Percentiles rank a stretch among this genome's conserved stretches.
phyloP scores from a whole-genome alignment of 108 stramenopile genomes.

The Fragilariopsis cylindrus region DNA sequence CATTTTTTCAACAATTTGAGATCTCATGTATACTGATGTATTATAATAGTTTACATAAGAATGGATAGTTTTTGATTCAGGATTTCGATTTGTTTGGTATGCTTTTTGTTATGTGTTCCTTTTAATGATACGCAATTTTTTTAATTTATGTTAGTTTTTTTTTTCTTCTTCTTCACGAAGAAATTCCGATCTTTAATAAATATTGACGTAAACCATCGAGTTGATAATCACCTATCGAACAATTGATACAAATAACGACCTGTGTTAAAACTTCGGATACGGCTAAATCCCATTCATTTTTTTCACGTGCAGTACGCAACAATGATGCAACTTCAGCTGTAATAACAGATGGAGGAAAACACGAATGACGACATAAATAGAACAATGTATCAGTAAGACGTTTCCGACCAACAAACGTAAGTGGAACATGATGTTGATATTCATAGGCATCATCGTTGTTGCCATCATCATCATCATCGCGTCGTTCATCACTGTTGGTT shows the following conservation, averaged over 20 bases:
- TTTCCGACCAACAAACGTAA: constrained; percentile 72
- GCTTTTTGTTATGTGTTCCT: too few species aligned
- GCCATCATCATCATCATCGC: neutral
- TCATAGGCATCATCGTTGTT: constrained; percentile 27
- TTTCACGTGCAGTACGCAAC: constrained; percentile 62
- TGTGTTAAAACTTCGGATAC: constrained; percentile 82
- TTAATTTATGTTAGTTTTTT: too few species aligned
- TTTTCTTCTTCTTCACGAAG: constrained; percentile 37
- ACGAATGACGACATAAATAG: constrained; percentile 34
- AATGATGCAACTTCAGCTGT: constrained; percentile 58
- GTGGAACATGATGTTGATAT: constrained; percentile 66
- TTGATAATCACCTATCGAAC: constrained; percentile 57
- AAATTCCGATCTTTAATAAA: constrained; percentile 62
- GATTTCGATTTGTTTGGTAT: too few species aligned
- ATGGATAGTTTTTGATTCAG: too few species aligned
- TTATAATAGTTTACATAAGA: too few species aligned
- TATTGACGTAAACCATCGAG: constrained; percentile 71
- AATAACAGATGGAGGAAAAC: constrained; percentile 48
- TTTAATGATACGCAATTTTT: too few species aligned
- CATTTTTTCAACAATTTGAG: too few species aligned
- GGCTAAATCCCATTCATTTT: constrained; percentile 73
- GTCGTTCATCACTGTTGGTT: neutral
- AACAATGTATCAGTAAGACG: constrained; percentile 76
- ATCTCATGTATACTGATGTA: too few species aligned
- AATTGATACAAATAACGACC: constrained; percentile 66